These are phyloP conservation scores for Salinomyces thailandicus DNA, from an alignment of 2,329 filamentous ascomycete species.

Conservation along the genomic window DNA sequence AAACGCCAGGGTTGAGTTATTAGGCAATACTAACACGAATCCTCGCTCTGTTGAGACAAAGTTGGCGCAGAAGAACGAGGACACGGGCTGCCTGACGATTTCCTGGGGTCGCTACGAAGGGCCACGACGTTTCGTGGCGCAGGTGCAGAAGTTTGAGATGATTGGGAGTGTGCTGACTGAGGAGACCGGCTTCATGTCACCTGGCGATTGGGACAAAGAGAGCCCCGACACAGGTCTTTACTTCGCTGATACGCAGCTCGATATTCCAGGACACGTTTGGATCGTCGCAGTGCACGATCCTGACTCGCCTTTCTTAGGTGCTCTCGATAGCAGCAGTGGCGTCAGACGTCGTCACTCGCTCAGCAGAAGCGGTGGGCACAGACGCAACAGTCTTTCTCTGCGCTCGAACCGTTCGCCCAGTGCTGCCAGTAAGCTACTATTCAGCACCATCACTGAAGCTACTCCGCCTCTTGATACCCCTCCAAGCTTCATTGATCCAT, in stretches of 20 bases:
- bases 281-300: slow-evolving; percentile 7
- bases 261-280: slow-evolving; percentile 9
- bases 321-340: not conserved
- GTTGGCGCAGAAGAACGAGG: slow-evolving; percentile 2
- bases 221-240: not conserved
- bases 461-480: not conserved
- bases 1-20: slow-evolving; percentile 9
- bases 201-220: not conserved
- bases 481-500: not conserved
- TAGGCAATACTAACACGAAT: slow-evolving; percentile 7
- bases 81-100: slow-evolving; percentile 6
- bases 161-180: slow-evolving; percentile 2
- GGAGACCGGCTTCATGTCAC: not conserved
- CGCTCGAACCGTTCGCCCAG: not conserved
- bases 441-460: not conserved
- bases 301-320: not conserved
- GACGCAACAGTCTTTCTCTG: not conserved
- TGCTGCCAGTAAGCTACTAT: slow-evolving; percentile 1
- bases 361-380: not conserved
- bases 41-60: slow-evolving; percentile 2
- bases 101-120: slow-evolving; percentile 4
- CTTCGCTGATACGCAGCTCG: slow-evolving; percentile 5
- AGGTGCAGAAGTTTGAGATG: slow-evolving; percentile 7
- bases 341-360: not conserved
- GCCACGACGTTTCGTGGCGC: slow-evolving; percentile 6